Conservation (phyloP, 2,329 filamentous ascomycete genomes). For the Sordariomycetes sp. region DNA sequence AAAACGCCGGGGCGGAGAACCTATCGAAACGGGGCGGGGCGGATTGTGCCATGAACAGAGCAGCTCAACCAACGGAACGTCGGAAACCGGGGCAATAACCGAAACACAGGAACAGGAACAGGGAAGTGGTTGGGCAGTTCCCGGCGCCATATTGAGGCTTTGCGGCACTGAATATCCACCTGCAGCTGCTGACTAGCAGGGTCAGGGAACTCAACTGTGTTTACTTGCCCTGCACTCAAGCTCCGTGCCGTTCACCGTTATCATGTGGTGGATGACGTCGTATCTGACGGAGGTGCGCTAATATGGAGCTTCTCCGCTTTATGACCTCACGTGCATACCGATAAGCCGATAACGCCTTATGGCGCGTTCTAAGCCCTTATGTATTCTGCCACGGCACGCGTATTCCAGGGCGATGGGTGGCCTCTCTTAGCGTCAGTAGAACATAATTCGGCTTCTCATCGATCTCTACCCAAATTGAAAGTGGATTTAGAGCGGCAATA, state of each 20-base stretch:
- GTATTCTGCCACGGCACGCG: too few species aligned
- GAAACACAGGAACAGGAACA: neutral
- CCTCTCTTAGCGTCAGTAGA: neutral
- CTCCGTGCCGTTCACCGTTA: neutral
- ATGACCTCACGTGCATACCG: constrained; percentile 2
- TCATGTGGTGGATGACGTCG: constrained; percentile 2
- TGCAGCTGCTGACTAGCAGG: neutral
- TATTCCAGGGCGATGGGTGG: neutral
- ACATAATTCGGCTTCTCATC: too few species aligned
- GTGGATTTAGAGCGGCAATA: too few species aligned
- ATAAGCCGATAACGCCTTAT: neutral
- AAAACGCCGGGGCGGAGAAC: neutral
- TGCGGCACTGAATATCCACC: neutral
- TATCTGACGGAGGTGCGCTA: neutral
- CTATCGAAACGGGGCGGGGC: neutral
- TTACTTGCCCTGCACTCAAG: neutral
- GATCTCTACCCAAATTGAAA: too few species aligned
- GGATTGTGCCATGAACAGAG: neutral
- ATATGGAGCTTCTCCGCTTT: constrained; percentile 1
- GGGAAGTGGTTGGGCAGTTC: neutral
- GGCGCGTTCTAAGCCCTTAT: neutral
- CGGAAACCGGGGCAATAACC: neutral
- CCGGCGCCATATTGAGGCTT: neutral
- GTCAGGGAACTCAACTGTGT: neutral
- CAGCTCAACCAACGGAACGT: neutral